A percentile compares a stretch with the other conserved stretches of the same genome.
phyloP scores from a whole-genome alignment of 2,329 filamentous ascomycete genomes.

The Blastomyces emzantsi region DNA sequence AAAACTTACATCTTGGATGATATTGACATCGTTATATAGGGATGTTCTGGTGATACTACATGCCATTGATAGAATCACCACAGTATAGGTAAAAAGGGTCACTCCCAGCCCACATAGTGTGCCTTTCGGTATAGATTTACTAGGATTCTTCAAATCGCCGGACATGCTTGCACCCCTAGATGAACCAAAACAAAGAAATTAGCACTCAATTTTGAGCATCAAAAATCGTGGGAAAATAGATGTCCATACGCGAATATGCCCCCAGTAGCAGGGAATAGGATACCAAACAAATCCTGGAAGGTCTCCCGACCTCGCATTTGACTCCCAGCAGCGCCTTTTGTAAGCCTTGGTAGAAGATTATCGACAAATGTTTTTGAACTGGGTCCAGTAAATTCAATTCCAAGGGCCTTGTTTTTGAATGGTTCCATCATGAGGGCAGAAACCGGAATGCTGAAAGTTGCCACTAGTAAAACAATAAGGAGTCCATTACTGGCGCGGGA shows the following conservation, averaged over 20 bases:
- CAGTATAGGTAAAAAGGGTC: slow-evolving; percentile 65
- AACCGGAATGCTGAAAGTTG: slow-evolving; percentile 72
- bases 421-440: slow-evolving; percentile 62
- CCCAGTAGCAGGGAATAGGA: slow-evolving; percentile 66
- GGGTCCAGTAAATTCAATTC: slow-evolving; percentile 70
- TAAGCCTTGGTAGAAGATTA: slow-evolving; percentile 64
- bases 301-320: slow-evolving; percentile 56
- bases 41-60: slow-evolving; percentile 65
- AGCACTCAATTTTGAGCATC: slow-evolving; percentile 42
- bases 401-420: slow-evolving; percentile 53
- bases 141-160: slow-evolving; percentile 72
- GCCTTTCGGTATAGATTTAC: slow-evolving; percentile 75
- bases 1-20: slow-evolving; percentile 57
- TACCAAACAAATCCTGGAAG: slow-evolving; percentile 76
- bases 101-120: slow-evolving; percentile 68
- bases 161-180: slow-evolving; percentile 74
- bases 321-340: slow-evolving; percentile 52
- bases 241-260: slow-evolving; percentile 47
- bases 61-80: slow-evolving; percentile 71
- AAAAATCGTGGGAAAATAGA: slow-evolving; percentile 27
- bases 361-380: slow-evolving; percentile 58
- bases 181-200: slow-evolving; percentile 27
- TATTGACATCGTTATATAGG: slow-evolving; percentile 64
- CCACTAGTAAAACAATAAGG: slow-evolving; percentile 58
- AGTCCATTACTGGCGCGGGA: slow-evolving; percentile 70